Percentiles rank a stretch among this genome's conserved stretches.
phyloP scores from a whole-genome alignment of 2,329 filamentous ascomycete genomes.

The Fulvia fulva region DNA sequence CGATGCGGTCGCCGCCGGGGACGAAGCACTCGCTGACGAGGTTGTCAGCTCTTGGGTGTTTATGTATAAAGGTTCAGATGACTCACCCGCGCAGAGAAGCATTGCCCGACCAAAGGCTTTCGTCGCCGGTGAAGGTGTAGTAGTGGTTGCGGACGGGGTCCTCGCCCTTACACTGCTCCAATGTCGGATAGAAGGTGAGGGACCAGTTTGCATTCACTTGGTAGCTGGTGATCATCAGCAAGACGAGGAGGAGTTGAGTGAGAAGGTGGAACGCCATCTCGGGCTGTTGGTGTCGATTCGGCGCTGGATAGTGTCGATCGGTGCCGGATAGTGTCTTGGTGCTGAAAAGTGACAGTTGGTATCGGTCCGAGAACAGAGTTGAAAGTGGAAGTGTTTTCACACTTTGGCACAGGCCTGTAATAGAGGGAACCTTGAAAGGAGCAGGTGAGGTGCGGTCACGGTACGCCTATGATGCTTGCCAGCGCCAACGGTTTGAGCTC shows the following conservation, averaged over 20 bases:
- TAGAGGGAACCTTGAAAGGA: neutral
- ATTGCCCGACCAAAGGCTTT: neutral
- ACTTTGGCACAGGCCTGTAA: neutral
- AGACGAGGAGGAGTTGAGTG: neutral
- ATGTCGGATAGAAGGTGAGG: neutral
- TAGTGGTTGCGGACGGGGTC: neutral
- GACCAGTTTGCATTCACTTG: neutral
- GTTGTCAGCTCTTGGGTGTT: neutral
- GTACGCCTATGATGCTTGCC: neutral
- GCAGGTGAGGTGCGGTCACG: neutral
- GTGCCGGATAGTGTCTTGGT: too few relatives aligned
- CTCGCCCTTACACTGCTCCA: neutral
- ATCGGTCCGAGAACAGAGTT: too few relatives aligned
- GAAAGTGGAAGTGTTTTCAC: too few relatives aligned
- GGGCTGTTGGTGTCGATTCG: too few relatives aligned
- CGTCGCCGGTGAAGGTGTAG: neutral
- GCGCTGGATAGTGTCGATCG: too few relatives aligned
- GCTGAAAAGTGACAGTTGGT: too few relatives aligned
- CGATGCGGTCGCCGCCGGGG: neutral
- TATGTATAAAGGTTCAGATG: neutral
- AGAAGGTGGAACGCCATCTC: neutral
- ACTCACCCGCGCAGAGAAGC: neutral
- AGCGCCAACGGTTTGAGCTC: neutral
- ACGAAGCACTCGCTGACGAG: neutral
- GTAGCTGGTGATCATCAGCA: neutral